Evolutionary conservation across 176 grass and related monocot species (phyloP).

Genomic region (Luzula sylvatica): DNA sequence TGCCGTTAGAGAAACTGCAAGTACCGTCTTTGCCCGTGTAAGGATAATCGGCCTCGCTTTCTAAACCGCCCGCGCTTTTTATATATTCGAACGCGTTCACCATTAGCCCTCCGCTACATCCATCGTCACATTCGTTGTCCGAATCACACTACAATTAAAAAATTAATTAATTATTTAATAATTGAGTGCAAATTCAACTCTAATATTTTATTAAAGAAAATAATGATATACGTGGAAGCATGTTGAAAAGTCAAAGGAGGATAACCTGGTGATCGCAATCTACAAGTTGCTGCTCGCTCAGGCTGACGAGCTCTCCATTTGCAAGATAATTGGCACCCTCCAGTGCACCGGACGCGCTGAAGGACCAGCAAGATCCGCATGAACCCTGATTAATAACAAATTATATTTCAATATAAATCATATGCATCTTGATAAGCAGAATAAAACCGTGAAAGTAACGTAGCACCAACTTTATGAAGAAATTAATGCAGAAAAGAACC

Average conservation of each 20-base stretch:
- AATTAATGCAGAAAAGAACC: not conserved
- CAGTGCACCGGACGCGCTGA: slow-evolving; percentile 57
- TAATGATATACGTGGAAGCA: slow-evolving; percentile 1
- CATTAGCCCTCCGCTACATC: slow-evolving; percentile 84
- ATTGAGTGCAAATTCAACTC: not conserved
- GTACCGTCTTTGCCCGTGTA: slow-evolving; percentile 33
- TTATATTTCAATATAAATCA: not conserved
- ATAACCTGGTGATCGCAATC: slow-evolving; percentile 79
- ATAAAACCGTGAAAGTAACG: not conserved
- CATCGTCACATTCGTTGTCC: slow-evolving; percentile 41
- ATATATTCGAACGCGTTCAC: slow-evolving; percentile 68
- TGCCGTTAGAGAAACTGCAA: slow-evolving; percentile 68
- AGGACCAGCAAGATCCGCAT: slow-evolving; percentile 83
- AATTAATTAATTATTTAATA: not conserved
- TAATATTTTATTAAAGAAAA: slow-evolving; percentile 1
- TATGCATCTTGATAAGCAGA: not conserved
- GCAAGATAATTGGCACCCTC: slow-evolving; percentile 71
- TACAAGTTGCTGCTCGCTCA: slow-evolving; percentile 88
- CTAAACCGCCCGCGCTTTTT: slow-evolving; percentile 43
- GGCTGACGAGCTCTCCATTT: slow-evolving; percentile 59
- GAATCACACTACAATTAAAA: slow-evolving; percentile 46
- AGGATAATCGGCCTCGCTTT: slow-evolving; percentile 60
- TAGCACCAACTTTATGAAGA: not conserved
- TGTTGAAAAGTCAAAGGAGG: not conserved
- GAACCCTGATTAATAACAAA: slow-evolving; percentile 52